Conservation (phyloP, 371 early-diverging fungal species). For the Actinomucor elegans region DNA sequence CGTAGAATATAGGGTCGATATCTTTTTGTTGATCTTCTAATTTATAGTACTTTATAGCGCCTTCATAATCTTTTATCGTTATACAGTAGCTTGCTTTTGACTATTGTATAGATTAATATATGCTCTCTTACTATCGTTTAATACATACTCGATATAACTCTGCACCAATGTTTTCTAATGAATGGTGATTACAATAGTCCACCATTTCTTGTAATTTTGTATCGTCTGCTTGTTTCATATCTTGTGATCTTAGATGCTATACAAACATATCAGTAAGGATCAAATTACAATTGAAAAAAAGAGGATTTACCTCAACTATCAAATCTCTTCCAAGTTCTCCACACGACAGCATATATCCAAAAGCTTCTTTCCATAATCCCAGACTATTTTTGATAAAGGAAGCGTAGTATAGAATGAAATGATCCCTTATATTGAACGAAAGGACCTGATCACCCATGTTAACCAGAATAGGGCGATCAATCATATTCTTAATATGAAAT, state of each 20-base stretch:
- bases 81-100: conserved; percentile 1
- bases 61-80: conserved; percentile 2
- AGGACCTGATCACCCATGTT: neutral
- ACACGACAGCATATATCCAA: conserved; percentile 10
- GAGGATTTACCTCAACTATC: conserved; percentile 6
- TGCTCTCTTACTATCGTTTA: too few species aligned
- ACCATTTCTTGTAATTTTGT: neutral
- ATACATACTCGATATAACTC: conserved; percentile 7
- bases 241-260: conserved; percentile 13
- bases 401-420: conserved; percentile 11
- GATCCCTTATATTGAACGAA: neutral
- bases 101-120: too few species aligned
- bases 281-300: neutral
- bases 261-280: too few species aligned
- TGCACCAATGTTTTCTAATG: neutral
- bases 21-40: neutral
- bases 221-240: conserved; percentile 6
- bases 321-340: conserved; percentile 5
- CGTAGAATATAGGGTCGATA: neutral
- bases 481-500: neutral
- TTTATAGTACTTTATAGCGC: conserved; percentile 8
- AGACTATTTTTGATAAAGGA: conserved; percentile 5
- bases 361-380: conserved; percentile 2
- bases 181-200: conserved; percentile 2
- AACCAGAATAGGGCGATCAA: neutral